Base-by-base conservation (phyloP, 1,284 basidiomycete species). In the Ustilago vetiveriae region DNA sequence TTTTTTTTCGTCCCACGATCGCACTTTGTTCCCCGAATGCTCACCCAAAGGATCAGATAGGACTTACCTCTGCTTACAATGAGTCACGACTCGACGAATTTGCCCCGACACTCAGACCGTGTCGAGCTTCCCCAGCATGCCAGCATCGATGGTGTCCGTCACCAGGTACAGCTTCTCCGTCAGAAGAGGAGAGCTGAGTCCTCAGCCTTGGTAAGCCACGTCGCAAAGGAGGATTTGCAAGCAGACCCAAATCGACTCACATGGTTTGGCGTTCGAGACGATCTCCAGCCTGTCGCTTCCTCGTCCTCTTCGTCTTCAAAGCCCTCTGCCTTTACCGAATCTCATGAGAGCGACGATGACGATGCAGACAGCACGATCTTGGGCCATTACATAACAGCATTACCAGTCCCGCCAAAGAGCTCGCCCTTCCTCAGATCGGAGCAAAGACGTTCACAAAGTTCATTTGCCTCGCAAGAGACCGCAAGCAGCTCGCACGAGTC, bases 341-440 rank as follows among this genome's bases (percentile, higher is more conserved):
- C 40, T 30, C 42, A n/a, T 13, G 9, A 35, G 30, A 56, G 40
- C 35, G 48, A 53, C 30, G 52, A 49, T 4, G 57, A 60, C 13
- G 67, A 64, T 24, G 51, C 46, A n/a, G 60, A 59, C 19, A 70
- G 60, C 33, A 70, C 60, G 4, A 26, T 60, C 13, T 55, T 55
- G 3, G 67, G 60, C 29, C 58, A 69, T 33, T 42, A 48, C 21
- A 32, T 54, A 13, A 29, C 35, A 16, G 50, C 46, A 2, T 16
- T 62, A 3, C 65, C 65, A 11, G 37, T 50, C 5, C 50, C 58
- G 17, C 64, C 64, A 4, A 29, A 19, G 10, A 36, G 19, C 8
- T 13, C n/a, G 2, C 19, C 19, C 10, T 4, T 14, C 7, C 3
- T n/a, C 22, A 13, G 26, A 13, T 32, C 21, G 0, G 16, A 23